phyloP scores from a whole-genome alignment of 106 monocot species.

The Ottelia alismoides region DNA sequence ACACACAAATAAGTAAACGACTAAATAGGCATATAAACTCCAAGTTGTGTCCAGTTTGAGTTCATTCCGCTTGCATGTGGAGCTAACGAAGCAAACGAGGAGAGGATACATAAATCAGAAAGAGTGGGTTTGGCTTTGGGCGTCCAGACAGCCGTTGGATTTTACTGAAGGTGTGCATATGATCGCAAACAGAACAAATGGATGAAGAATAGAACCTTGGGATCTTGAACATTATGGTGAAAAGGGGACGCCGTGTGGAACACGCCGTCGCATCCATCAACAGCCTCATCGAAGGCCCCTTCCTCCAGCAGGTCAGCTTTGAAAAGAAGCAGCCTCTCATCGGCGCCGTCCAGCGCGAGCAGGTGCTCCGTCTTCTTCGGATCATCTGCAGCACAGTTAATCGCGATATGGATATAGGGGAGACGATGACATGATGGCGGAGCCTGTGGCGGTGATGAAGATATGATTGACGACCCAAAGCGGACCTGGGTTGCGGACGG shows the following conservation, averaged over 20 bases:
- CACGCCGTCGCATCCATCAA: constrained; percentile 52
- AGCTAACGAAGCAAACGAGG: no score
- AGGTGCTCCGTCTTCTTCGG: constrained; percentile 47
- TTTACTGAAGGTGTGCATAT: no score
- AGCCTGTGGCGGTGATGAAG: no score
- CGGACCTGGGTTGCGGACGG: constrained; percentile 52
- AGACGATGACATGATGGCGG: no score
- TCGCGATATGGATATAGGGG: no score
- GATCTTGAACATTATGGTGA: neutral
- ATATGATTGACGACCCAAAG: no score
- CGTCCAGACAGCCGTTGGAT: no score
- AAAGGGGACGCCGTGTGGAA: constrained; percentile 1
- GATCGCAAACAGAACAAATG: no score
- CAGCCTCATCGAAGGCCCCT: constrained; percentile 42
- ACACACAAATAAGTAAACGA: neutral
- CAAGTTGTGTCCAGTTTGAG: no score
- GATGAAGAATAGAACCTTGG: neutral
- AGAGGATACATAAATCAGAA: no score
- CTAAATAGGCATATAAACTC: neutral
- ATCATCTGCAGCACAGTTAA: constrained; percentile 45
- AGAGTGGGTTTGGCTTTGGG: no score
- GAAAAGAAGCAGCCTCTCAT: constrained; percentile 37
- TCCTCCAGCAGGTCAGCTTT: constrained; percentile 52
- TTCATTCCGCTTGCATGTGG: no score
- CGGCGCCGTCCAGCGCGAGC: constrained; percentile 23